A percentile compares a stretch with the other conserved stretches of the same genome.
These are phyloP conservation scores for Fusarium tanahbumbuense DNA, from an alignment of 2,329 filamentous ascomycete species.

Conservation along the genomic window DNA sequence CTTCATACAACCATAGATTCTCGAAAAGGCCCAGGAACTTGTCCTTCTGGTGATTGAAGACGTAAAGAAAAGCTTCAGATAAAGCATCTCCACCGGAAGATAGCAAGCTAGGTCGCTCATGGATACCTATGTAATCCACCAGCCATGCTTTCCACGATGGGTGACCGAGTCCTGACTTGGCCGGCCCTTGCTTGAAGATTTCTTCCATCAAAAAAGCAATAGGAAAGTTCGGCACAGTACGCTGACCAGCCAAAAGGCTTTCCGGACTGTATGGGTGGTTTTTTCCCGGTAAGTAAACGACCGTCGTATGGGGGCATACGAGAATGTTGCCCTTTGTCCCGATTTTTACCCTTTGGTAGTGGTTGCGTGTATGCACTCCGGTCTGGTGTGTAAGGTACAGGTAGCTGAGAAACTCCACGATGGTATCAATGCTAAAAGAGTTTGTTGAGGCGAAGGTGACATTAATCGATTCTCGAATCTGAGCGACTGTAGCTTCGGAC, in stretches of 20 bases:
- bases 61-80: constrained; percentile 20
- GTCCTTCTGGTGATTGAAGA: neutral
- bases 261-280: constrained; percentile 13
- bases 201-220: neutral
- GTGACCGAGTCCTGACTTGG: no score
- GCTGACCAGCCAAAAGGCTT: neutral
- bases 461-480: neutral
- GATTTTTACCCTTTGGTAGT: no score
- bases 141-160: constrained; percentile 21
- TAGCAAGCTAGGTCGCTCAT: constrained; percentile 1
- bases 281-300: neutral
- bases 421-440: no score
- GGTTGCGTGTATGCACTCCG: no score
- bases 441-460: no score
- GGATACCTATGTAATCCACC: constrained; percentile 6
- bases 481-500: neutral
- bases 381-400: no score
- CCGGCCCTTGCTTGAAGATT: neutral
- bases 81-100: neutral
- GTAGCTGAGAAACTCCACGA: no score
- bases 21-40: constrained; percentile 24
- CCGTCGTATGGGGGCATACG: no score
- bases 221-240: neutral
- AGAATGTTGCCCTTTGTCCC: no score
- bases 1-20: constrained; percentile 17